Evolutionary conservation across 345 rosid species (phyloP).

Genomic region (Passiflora organensis): DNA sequence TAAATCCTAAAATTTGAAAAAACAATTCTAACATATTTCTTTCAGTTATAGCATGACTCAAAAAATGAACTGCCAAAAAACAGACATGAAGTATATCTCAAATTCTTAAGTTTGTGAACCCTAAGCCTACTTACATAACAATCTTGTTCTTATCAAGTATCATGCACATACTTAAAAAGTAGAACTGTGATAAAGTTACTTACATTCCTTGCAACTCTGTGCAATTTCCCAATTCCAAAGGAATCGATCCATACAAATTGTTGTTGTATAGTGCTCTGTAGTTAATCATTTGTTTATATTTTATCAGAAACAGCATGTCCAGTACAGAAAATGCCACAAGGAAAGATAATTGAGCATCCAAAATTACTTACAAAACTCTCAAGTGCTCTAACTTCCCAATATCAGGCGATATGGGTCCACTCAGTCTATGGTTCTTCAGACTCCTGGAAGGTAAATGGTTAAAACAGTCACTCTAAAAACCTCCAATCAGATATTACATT

Average conservation of each 20-base stretch:
- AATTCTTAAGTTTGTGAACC: too few species aligned
- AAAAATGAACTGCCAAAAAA: too few species aligned
- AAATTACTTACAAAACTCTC: constrained; percentile 57
- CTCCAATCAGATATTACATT: neutral
- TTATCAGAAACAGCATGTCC: constrained; percentile 20
- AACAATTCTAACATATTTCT: too few species aligned
- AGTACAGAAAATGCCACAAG: constrained; percentile 11
- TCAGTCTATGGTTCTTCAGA: constrained; percentile 68
- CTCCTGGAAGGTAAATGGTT: constrained; percentile 43
- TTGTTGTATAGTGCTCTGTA: constrained; percentile 76
- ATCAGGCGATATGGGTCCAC: constrained; percentile 79
- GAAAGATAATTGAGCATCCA: constrained; percentile 15
- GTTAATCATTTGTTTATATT: constrained; percentile 16
- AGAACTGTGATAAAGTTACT: constrained; percentile 23
- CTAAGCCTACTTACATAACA: too few species aligned
- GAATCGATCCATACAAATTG: constrained; percentile 75
- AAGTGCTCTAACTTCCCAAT: constrained; percentile 76
- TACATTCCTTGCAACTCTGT: constrained; percentile 71
- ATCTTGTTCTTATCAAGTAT: too few species aligned
- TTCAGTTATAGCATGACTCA: too few species aligned
- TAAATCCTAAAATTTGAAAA: too few species aligned
- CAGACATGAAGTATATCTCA: too few species aligned
- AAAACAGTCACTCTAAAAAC: neutral
- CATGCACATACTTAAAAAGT: neutral
- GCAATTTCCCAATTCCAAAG: constrained; percentile 84